Percentiles rank a stretch among this genome's conserved stretches.
Conservation (phyloP, 805 yeast species). For the Candida ortonii region DNA sequence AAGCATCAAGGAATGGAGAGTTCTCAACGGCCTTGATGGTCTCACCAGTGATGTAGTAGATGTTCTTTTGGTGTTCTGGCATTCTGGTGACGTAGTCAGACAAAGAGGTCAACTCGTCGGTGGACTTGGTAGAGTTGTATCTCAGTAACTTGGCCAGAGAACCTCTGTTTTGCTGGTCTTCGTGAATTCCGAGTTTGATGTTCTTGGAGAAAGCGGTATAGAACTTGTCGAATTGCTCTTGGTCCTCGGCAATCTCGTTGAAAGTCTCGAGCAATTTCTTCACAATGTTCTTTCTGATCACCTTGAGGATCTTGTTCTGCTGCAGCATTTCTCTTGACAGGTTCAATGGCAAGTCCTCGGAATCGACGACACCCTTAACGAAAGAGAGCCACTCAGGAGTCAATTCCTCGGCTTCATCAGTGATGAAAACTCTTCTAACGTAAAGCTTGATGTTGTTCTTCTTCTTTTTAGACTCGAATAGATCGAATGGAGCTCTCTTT, state of each 20-base stretch:
- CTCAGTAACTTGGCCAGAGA: constrained; percentile 95
- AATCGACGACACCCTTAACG: constrained; percentile 98
- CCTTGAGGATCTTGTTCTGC: constrained; percentile 99
- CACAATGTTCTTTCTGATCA: constrained; percentile 97
- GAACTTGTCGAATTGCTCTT: constrained; percentile 97
- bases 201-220: constrained; percentile 97
- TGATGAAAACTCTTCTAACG: constrained; percentile 99
- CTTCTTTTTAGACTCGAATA: constrained; percentile 98
- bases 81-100: constrained; percentile 97
- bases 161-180: constrained; percentile 95
- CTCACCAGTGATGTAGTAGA: constrained; percentile 99
- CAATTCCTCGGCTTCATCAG: constrained; percentile 98
- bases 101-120: constrained; percentile 91
- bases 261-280: constrained; percentile 98
- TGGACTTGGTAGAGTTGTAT: constrained; percentile 93
- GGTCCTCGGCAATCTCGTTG: constrained; percentile 98
- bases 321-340: constrained; percentile 99
- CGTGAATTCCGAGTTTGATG: constrained; percentile 98
- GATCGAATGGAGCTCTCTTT: constrained; percentile 98
- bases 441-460: constrained; percentile 97
- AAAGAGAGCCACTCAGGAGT: constrained; percentile 98
- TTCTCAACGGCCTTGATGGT: constrained; percentile 95
- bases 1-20: constrained; percentile 98
- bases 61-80: constrained; percentile 99
- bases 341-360: constrained; percentile 99